Evolutionary conservation across 1,284 basidiomycete species (phyloP), one percentile per base, ranked within the genome.

Genomic region (Neonothopanus nambi): DNA sequence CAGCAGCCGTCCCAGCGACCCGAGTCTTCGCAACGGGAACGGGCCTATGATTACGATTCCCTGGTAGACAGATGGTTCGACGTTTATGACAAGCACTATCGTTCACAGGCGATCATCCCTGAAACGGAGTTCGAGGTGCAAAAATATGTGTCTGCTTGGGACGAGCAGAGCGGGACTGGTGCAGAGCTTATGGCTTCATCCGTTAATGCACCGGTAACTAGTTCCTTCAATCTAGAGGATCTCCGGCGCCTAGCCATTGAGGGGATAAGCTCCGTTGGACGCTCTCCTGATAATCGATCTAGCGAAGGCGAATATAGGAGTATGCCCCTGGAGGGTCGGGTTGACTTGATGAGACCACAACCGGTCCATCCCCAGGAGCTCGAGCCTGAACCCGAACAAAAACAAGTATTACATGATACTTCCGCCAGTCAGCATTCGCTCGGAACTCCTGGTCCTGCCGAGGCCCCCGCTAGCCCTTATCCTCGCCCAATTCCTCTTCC

Each of bases 51-150:
- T 67, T 94, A 93, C 61, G 75, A 78, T 53, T 78, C 84, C 20
- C 84, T 98, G 18, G 80, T 97, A 17, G 87, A 95, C 65, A 83
- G 87, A 37, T 99, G 95, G 95, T 96, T 85, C 70, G 81, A 83
- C 46, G 86, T 95, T 15, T 98, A 96, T 65, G 93, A 97, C 71
- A 82, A 76, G 38, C 82, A 95, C 68, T 92, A 92, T 66, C 90
- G 93, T 38, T 75, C 81, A 2, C 67, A 76, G 36, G 63, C 69
- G 23, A 60, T 72, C 24, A 59, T 71, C 20, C 67, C 76, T 5
- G 66, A 68, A 52, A 64, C 68, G 35, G 73, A 80, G 13, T 94
- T 94, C 67, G 80, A 85, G 51, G 80, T 87, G 17, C 80, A 79
- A 57, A 81, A 80, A 48, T 91, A 90, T 66, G 70, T 82, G 36